Evolutionary conservation across 805 yeast species (phyloP).

Genomic region (Hanseniaspora vineae): DNA sequence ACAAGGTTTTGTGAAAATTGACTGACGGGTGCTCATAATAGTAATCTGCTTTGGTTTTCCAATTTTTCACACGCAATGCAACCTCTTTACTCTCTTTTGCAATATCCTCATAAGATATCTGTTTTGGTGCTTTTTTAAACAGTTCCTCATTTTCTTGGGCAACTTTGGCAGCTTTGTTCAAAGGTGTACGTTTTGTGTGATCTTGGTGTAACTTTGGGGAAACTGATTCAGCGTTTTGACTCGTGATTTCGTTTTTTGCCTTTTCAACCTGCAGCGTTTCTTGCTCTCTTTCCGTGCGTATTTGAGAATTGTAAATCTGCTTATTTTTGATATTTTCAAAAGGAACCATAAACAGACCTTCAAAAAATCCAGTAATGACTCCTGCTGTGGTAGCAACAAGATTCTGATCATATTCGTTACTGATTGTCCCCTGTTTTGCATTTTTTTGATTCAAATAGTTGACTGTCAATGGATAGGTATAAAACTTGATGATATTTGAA

Average conservation of each 20-base stretch:
- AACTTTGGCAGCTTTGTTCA: background rate
- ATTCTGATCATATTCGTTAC: conserved; percentile 62
- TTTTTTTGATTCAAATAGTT: conserved; percentile 1
- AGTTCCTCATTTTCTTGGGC: conserved; percentile 1
- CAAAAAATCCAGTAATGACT: conserved; percentile 67
- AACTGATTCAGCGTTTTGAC: background rate
- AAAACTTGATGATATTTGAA: conserved; percentile 56
- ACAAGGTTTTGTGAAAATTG: conserved; percentile 37
- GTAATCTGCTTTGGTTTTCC: conserved; percentile 1
- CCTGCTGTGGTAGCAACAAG: conserved; percentile 69
- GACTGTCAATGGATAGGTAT: conserved; percentile 1
- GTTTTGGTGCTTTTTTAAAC: conserved; percentile 21
- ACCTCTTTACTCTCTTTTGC: background rate
- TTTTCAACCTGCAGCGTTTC: background rate
- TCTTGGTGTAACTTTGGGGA: background rate
- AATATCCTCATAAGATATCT: background rate
- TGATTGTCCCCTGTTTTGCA: conserved; percentile 32
- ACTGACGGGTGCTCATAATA: conserved; percentile 44
- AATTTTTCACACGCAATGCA: background rate
- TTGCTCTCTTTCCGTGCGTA: background rate
- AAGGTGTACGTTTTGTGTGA: conserved; percentile 6
- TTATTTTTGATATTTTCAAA: conserved; percentile 77
- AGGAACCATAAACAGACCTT: conserved; percentile 76
- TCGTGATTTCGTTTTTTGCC: background rate
- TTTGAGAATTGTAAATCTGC: conserved; percentile 32